Percentiles rank a stretch among this genome's conserved stretches.
Evolutionary conservation across 768 basidiomycete species (phyloP).

Genomic region (Trametes meyenii): DNA sequence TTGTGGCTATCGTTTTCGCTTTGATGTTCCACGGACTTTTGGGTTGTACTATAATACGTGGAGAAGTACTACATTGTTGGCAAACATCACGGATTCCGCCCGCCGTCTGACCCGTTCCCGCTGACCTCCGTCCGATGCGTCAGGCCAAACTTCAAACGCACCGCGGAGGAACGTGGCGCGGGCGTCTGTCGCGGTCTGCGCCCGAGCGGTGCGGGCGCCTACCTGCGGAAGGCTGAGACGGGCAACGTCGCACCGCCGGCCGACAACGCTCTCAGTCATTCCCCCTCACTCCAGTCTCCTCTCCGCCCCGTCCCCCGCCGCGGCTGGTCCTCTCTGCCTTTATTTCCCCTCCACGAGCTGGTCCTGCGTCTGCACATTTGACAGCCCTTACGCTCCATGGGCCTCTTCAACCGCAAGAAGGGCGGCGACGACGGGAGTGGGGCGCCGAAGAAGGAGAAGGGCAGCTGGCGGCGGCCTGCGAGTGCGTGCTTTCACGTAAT

Average conservation of each 20-base stretch:
- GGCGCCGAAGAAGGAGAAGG: constrained; percentile 72
- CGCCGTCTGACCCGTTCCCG: too few species aligned
- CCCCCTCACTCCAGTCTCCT: constrained; percentile 3
- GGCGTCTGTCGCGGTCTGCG: not conserved
- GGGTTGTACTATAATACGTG: too few species aligned
- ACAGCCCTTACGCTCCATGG: not conserved
- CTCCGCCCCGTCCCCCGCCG: not conserved
- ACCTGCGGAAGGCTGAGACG: constrained; percentile 9
- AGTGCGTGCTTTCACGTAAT: constrained; percentile 51
- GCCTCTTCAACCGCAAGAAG: constrained; percentile 35
- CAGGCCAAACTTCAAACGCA: too few species aligned
- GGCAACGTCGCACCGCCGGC: constrained; percentile 10
- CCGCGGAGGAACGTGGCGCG: not conserved
- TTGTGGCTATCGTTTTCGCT: not conserved
- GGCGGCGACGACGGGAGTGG: constrained; percentile 35
- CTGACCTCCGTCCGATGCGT: too few species aligned
- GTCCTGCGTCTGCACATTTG: not conserved
- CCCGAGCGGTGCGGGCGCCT: not conserved
- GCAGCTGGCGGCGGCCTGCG: constrained; percentile 82
- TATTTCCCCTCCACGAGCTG: not conserved
- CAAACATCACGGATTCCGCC: too few species aligned
- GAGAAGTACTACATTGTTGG: too few species aligned
- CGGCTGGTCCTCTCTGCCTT: not conserved
- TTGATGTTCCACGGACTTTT: not conserved
- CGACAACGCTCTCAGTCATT: constrained; percentile 8